Base-by-base conservation (phyloP, 1,284 basidiomycete species). In the Rhizoctonia solani region DNA sequence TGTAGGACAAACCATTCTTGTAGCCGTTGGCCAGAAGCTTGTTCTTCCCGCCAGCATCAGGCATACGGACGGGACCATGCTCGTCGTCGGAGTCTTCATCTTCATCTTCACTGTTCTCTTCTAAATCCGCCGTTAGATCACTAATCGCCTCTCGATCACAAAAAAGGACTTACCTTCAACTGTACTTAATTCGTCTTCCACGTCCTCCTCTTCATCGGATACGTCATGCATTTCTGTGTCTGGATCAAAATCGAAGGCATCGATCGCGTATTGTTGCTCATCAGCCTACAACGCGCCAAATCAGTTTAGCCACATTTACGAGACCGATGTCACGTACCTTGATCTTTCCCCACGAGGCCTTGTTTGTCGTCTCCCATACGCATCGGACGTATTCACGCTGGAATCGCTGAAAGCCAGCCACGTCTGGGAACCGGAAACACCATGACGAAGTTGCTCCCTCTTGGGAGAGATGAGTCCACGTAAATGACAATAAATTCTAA, bases 1-100 rank as follows among this genome's bases (percentile, higher is more conserved):
- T 96, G 74, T 96, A 98, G 11, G 96, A 95, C 41, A 94, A 84
- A 74, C 98, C 94, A 71, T 95, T 93, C 79, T 94, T 96, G 83
- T 98, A 96, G 4, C 97, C 97, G 49, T 99, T 89, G 1, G 92
- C 93, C 34, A 99, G 84, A 72, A 95, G 90, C 37, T 93, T 92
- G 78, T 99, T 98, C 71, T 90, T 91, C 41, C 86, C 84, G 29
- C 81, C 79, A 19, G 76, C 76, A 71, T 79, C 79, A 66, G 37
- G 79, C 77, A 68, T 68, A 44, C 72, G 50, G 16, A 19, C 66
- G 41, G 54, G 21, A 30, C 27, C 39, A 19, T 41, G 37, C 44
- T 85, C 83, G 21, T 84, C 82, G 2, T 84, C 85, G 14, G 85
- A 83, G 27, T 84, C 81, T n/a, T 84, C n/a, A n/a, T n/a, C 85